Conservation (phyloP, 2,329 filamentous ascomycete species). For the Neofusicoccum umdonicola region DNA sequence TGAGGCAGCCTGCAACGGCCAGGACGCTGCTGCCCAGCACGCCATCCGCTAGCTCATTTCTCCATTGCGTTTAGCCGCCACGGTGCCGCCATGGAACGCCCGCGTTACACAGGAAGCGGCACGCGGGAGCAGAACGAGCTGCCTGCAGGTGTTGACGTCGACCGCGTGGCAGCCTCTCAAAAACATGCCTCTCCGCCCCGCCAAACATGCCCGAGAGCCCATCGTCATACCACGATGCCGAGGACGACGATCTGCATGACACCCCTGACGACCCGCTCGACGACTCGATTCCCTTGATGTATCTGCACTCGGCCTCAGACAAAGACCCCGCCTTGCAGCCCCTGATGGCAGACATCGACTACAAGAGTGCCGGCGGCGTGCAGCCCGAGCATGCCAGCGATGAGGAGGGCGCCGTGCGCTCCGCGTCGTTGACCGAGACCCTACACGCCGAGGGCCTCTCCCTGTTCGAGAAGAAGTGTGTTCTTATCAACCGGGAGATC, state of each 20-base stretch:
- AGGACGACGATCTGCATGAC: neutral
- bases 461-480: slow-evolving; percentile 45
- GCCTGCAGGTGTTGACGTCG: slow-evolving; percentile 9
- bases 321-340: neutral
- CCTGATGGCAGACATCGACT: slow-evolving; percentile 3
- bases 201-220: neutral
- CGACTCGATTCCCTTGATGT: neutral
- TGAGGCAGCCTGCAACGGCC: neutral
- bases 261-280: neutral
- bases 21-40: neutral
- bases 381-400: neutral
- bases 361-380: neutral
- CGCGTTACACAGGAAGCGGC: neutral
- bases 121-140: neutral
- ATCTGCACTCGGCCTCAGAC: neutral
- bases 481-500: slow-evolving; percentile 49
- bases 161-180: neutral
- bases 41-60: slow-evolving; percentile 5
- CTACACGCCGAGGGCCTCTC: slow-evolving; percentile 25
- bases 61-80: neutral
- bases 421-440: neutral
- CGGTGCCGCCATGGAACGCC: slow-evolving; percentile 2
- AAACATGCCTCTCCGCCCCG: neutral
- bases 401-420: neutral
- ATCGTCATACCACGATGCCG: neutral